Base-by-base conservation (phyloP, 176 grass and related monocot species). In the Pharus latifolius region DNA sequence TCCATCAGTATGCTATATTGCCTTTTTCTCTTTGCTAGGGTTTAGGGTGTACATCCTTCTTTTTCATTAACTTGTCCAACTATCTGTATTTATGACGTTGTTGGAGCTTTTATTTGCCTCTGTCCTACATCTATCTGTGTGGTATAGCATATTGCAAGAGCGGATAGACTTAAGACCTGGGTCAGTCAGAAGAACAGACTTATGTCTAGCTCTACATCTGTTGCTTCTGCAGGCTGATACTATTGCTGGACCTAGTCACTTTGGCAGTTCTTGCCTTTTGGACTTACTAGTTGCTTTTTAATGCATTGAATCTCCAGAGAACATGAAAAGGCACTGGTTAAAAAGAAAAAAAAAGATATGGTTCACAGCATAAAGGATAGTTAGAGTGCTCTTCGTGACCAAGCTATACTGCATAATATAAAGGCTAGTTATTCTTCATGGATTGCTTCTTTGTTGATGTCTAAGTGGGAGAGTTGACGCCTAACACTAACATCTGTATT, bases 101-200 rank as follows among this genome's bases (percentile, higher is more conserved):
- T 55, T 75, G 49, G 17, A 62, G 30, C 24, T 75, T 66, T 75
- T 69, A 31, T 48, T 68, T 75, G 23, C 25, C 30, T 42, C 23
- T 24, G 18, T 18, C 35, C 24, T 34, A 10, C 26, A 26, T 53
- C 18, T 69, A 69, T 17, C n/a, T 30, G 15, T 40, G 22, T n/a
- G n/a, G n/a, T 24, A 20, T 49, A 42, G 48, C n/a, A n/a, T n/a
- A 40, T 15, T 69, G 48, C 30, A 49, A 31, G 29, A 15, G 65
- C 70, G 16, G 27, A 4, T 42, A 62, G 50, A 26, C 5, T 48
- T 40, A 8, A 56, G 41, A 33, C n/a, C n/a, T n/a, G n/a, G n/a
- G n/a, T n/a, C n/a, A n/a, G n/a, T n/a, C n/a, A n/a, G n/a, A n/a
- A n/a, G n/a, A n/a, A n/a, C n/a, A n/a, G n/a, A n/a, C n/a, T 49